A percentile compares a stretch with the other conserved stretches of the same genome.
Evolutionary conservation across 345 rosid genomes (phyloP).

Genomic region (Firmiana major): DNA sequence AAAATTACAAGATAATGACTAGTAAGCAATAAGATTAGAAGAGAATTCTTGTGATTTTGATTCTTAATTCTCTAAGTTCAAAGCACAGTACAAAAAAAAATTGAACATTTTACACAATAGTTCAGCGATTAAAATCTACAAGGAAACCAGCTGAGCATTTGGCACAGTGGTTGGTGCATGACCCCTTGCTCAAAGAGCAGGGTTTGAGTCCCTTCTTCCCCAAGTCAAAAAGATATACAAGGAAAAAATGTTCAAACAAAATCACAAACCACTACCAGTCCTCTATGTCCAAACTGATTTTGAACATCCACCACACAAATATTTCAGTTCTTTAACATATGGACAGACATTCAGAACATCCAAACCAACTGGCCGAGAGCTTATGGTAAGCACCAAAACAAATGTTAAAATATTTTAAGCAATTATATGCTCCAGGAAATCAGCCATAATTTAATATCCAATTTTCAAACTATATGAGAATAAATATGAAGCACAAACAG

Average conservation of each 20-base stretch:
- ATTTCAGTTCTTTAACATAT: background rate
- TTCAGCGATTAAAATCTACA: background rate
- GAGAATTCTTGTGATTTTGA: background rate
- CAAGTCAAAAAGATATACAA: background rate
- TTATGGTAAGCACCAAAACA: background rate
- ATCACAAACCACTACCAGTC: background rate
- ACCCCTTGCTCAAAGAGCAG: background rate
- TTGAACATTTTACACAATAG: background rate
- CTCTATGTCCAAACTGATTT: background rate
- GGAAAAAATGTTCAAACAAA: background rate
- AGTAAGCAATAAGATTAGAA: background rate
- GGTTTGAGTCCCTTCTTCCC: background rate
- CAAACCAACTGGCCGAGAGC: background rate
- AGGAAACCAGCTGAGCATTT: background rate
- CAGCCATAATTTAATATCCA: background rate
- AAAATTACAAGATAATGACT: background rate
- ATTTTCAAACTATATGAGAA: background rate
- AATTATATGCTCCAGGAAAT: background rate
- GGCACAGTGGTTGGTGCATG: background rate
- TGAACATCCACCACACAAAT: slow-evolving; percentile 5
- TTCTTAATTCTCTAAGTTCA: background rate
- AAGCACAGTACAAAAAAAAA: background rate
- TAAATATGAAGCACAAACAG: background rate
- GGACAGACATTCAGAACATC: background rate
- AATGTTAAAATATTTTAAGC: background rate